Percentiles rank a stretch among this genome's conserved stretches.
phyloP scores from a whole-genome alignment of 768 basidiomycete species.

The Gymnopilus junonius region DNA sequence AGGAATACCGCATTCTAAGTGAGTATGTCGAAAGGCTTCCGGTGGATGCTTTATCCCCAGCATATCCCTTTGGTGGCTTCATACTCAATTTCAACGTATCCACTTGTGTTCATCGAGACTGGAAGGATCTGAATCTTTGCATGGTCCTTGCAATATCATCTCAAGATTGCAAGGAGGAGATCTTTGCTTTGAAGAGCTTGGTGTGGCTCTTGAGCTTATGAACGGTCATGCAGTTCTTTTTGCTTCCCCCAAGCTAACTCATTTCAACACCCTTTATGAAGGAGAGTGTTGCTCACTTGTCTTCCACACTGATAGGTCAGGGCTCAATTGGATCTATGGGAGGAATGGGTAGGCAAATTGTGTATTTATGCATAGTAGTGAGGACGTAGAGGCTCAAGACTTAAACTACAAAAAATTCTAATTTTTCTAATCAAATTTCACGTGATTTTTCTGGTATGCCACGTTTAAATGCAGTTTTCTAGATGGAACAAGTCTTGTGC shows the following conservation, averaged over 20 bases:
- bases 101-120: constrained; percentile 23
- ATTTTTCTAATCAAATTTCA: no score
- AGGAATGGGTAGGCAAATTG: background rate
- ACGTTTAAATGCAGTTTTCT: no score
- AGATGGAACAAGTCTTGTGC: no score
- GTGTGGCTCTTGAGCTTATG: constrained; percentile 20
- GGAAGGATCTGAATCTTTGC: constrained; percentile 25
- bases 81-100: constrained; percentile 5
- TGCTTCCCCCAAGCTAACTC: constrained; percentile 23
- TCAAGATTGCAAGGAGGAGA: constrained; percentile 28
- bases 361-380: background rate
- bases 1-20: background rate
- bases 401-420: background rate
- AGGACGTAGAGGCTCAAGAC: background rate
- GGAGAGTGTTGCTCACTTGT: background rate
- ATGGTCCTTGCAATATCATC: constrained; percentile 24
- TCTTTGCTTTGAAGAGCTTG: constrained; percentile 25
- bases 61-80: constrained; percentile 1
- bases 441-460: no score
- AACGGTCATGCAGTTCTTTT: constrained; percentile 27
- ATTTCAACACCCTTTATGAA: constrained; percentile 21
- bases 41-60: background rate
- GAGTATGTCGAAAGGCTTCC: background rate
- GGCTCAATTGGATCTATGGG: background rate
- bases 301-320: background rate